Evolutionary conservation across 768 basidiomycete genomes (phyloP), one percentile per base, ranked within the genome.

Genomic region (Nidularia pulvinata): DNA sequence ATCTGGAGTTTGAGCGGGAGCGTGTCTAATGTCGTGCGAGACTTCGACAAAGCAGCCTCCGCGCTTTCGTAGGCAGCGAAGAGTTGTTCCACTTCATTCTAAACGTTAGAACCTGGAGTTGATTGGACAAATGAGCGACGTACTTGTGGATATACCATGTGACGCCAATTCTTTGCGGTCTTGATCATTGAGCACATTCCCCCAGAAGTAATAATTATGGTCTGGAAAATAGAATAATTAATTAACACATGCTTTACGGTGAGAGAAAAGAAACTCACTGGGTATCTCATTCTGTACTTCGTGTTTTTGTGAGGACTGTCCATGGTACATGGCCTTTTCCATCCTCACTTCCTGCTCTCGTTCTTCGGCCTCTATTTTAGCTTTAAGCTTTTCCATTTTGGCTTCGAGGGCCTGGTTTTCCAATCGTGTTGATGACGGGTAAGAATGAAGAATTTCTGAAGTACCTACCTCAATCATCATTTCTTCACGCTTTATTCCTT

Each of bases 141-240:
- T 59, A 71, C 71, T 52, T 43, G 68, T 63, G 56, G 53, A 56
- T 49, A 72, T 70, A 6, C 63, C 64, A 54, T 65, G 51, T 36
- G 50, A 53, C 1, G 57, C 61, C 6, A 72, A 58, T 53, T 58
- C 53, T 10, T 53, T 52, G 46, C 65, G 68, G 55, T 69, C 70
- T n/a, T 66, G 57, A 42, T 57, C 46, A 25, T 57, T 61, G 32
- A 72, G 57, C 4, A 69, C 58, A 30, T 62, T 59, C 25, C 63
- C 61, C 63, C 69, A 72, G 46, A 72, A 65, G 33, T 61, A 63
- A 7, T 35, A 48, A 35, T 59, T 54, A 48, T 58, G 59, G 9
- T 49, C 62, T 63, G 19, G 19, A 19, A 19, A 19, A 19, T 19
- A 19, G 19, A 19, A 19, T 19, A 19, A 19, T 19, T 19, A 19